Conservation (phyloP, 805 yeast genomes). For the Wilhelminamyces savonicus region DNA sequence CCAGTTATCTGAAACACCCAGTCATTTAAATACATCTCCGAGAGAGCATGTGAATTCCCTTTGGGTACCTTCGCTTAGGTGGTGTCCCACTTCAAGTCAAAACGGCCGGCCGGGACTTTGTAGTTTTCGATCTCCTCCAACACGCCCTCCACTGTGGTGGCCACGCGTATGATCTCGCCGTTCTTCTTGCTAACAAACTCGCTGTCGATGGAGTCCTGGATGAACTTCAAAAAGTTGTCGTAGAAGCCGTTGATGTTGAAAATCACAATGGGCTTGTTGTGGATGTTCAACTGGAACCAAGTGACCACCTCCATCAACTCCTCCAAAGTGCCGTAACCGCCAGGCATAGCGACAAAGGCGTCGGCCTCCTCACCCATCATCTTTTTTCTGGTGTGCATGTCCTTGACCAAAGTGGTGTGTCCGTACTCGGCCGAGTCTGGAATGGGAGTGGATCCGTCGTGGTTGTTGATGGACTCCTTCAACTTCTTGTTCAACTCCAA, state of each 20-base stretch:
- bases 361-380: conserved; percentile 83
- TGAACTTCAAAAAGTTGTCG: conserved; percentile 59
- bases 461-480: conserved; percentile 50
- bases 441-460: conserved; percentile 60
- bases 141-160: conserved; percentile 63
- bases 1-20: no score
- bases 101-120: no score
- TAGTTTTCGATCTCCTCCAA: conserved; percentile 54
- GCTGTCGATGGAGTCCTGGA: conserved; percentile 49
- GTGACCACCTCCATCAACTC: conserved; percentile 87
- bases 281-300: conserved; percentile 87
- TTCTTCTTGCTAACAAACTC: conserved; percentile 69
- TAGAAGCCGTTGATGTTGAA: conserved; percentile 78
- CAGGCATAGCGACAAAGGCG: conserved; percentile 86
- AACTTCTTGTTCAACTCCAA: conserved; percentile 40
- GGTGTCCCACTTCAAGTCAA: no score
- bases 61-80: no score
- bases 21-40: no score
- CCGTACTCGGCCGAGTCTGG: conserved; percentile 61
- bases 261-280: conserved; percentile 70
- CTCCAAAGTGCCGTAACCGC: conserved; percentile 87
- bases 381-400: conserved; percentile 86
- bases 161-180: conserved; percentile 63
- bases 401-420: conserved; percentile 71
- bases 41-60: no score